Percentiles rank a stretch among this genome's conserved stretches.
phyloP scores from a whole-genome alignment of 1,284 basidiomycete genomes.

The Vanrija sp. region DNA sequence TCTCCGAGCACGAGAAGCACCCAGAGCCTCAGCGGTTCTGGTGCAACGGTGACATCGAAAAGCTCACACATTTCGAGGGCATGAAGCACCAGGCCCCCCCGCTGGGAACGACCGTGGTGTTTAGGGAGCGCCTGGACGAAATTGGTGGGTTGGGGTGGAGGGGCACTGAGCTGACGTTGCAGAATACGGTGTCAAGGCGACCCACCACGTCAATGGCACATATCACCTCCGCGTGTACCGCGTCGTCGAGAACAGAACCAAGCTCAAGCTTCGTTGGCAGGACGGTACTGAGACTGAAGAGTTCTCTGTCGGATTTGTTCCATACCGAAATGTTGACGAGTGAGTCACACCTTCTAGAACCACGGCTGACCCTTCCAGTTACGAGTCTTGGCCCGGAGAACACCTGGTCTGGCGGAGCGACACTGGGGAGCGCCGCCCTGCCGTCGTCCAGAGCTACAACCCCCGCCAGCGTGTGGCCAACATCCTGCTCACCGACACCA shows the following conservation, averaged over 20 bases:
- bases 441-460: conserved; percentile 73
- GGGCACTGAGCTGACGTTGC: conserved; percentile 1
- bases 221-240: conserved; percentile 59
- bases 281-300: conserved; percentile 64
- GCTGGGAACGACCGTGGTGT: conserved; percentile 44
- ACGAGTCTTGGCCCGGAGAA: conserved; percentile 70
- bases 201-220: conserved; percentile 24
- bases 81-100: conserved; percentile 31
- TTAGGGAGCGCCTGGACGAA: conserved; percentile 21
- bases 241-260: conserved; percentile 67
- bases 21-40: conserved; percentile 71
- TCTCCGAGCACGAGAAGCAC: conserved; percentile 56
- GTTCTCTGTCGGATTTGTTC: conserved; percentile 65
- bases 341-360: conserved; percentile 14
- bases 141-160: conserved; percentile 5
- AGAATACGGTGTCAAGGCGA: conserved; percentile 17
- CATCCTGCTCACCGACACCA: conserved; percentile 28
- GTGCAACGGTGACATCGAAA: conserved; percentile 61
- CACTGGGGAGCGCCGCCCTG: conserved; percentile 58
- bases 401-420: conserved; percentile 81
- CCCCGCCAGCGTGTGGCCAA: conserved; percentile 67
- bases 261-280: conserved; percentile 79
- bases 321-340: conserved; percentile 59
- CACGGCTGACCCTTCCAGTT: conserved; percentile 11
- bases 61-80: conserved; percentile 61